Evolutionary conservation across 768 basidiomycete genomes (phyloP).

Genomic region (Suillus subluteus): DNA sequence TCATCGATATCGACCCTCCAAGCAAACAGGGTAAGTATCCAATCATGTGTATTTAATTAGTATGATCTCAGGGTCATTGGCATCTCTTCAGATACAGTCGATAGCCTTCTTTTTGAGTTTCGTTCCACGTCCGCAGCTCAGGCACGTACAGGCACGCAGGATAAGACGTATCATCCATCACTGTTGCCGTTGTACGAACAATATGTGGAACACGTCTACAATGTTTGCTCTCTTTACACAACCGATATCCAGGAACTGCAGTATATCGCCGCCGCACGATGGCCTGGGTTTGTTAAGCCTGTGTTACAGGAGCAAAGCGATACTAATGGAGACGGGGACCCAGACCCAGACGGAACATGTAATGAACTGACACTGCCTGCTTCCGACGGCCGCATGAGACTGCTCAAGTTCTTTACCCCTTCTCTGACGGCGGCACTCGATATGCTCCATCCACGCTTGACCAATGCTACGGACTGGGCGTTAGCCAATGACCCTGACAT

Average conservation of each 20-base stretch:
- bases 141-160: constrained; percentile 13
- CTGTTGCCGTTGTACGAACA: constrained; percentile 65
- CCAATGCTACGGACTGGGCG: constrained; percentile 69
- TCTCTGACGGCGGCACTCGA: constrained; percentile 67
- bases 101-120: constrained; percentile 46
- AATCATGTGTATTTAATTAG: neutral
- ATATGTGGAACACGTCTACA: constrained; percentile 60
- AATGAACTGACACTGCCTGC: constrained; percentile 42
- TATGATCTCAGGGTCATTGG: neutral
- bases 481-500: constrained; percentile 48
- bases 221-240: constrained; percentile 65
- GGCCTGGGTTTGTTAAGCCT: constrained; percentile 80
- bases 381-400: constrained; percentile 67
- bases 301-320: constrained; percentile 52
- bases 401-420: constrained; percentile 63
- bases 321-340: constrained; percentile 28
- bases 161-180: constrained; percentile 52
- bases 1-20: constrained; percentile 55
- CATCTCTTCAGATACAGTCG: constrained; percentile 33
- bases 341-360: constrained; percentile 15
- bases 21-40: constrained; percentile 57
- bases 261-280: constrained; percentile 77
- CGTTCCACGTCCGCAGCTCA: constrained; percentile 16
- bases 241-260: constrained; percentile 70
- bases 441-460: constrained; percentile 66